These are phyloP conservation scores for Penicillium pancosmium DNA, from an alignment of 495 filamentous ascomycete species.

Conservation along the genomic window DNA sequence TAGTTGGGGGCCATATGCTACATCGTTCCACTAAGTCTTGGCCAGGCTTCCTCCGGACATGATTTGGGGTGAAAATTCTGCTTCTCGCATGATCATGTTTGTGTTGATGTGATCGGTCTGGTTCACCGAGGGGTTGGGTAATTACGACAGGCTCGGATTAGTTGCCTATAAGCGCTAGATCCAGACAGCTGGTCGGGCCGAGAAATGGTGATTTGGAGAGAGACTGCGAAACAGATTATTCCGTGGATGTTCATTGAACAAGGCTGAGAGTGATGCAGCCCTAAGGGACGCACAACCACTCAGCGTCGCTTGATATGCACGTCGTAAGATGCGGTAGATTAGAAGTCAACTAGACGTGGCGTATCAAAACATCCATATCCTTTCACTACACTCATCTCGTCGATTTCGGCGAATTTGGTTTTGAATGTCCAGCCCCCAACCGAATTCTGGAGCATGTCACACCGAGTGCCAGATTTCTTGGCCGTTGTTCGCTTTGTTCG, in stretches of 20 bases:
- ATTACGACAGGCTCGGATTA: neutral
- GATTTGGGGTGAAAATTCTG: constrained; percentile 2
- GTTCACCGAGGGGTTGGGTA: neutral
- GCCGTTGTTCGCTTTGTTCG: constrained; percentile 17
- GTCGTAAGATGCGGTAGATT: neutral
- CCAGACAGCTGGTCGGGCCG: neutral
- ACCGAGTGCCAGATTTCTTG: constrained; percentile 22
- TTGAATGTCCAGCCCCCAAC: constrained; percentile 78
- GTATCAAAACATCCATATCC: constrained; percentile 88
- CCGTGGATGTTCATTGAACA: neutral
- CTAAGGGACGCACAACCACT: neutral
- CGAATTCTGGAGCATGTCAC: constrained; percentile 62
- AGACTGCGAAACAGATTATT: neutral
- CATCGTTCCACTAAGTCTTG: constrained; percentile 4
- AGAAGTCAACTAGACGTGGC: constrained; percentile 54
- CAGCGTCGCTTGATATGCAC: no score
- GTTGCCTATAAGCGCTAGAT: neutral
- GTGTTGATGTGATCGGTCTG: constrained; percentile 1
- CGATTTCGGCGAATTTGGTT: constrained; percentile 76
- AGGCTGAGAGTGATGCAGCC: neutral
- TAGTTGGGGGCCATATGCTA: neutral
- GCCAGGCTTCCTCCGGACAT: neutral
- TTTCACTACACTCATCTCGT: constrained; percentile 88
- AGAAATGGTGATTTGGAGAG: neutral
- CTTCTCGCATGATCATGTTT: constrained; percentile 1